These are phyloP conservation scores for Geosmithia putterillii DNA, from an alignment of 2,329 filamentous ascomycete genomes.

Conservation along the genomic window DNA sequence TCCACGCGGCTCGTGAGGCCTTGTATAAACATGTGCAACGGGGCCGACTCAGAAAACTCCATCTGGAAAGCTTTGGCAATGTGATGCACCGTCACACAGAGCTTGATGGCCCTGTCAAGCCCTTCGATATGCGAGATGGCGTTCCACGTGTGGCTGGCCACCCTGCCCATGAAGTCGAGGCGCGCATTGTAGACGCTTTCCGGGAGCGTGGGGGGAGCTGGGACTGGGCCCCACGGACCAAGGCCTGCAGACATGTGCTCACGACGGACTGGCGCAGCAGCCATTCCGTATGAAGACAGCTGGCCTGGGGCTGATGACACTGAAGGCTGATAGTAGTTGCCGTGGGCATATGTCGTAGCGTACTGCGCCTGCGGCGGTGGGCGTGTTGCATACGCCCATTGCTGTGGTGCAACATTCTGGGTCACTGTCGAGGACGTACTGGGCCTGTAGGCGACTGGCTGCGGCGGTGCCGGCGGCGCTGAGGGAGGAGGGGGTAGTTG, in stretches of 20 bases:
- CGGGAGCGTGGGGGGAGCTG: too few relatives aligned
- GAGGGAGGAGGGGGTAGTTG: too few relatives aligned
- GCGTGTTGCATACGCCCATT: background rate
- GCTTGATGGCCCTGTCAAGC: slow-evolving; percentile 42
- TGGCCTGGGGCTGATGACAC: background rate
- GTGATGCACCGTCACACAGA: slow-evolving; percentile 53
- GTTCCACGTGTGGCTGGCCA: slow-evolving; percentile 52
- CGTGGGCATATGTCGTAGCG: background rate
- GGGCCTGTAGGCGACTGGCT: background rate
- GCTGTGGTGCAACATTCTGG: background rate
- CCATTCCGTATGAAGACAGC: background rate
- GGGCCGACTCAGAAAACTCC: slow-evolving; percentile 43
- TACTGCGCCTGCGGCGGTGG: background rate
- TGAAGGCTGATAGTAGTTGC: background rate
- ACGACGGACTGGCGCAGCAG: background rate
- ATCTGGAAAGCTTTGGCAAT: slow-evolving; percentile 43
- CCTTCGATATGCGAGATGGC: slow-evolving; percentile 45
- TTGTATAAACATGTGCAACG: slow-evolving; percentile 46
- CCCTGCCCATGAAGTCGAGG: slow-evolving; percentile 38
- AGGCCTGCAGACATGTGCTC: background rate
- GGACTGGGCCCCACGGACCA: background rate
- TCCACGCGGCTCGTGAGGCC: slow-evolving; percentile 42
- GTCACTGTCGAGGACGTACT: background rate
- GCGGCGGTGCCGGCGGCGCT: background rate
- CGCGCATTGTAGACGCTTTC: slow-evolving; percentile 25